A percentile compares a stretch with the other conserved stretches of the same genome.
phyloP scores from a whole-genome alignment of 2,329 filamentous ascomycete genomes.

The Fusarium sp. region DNA sequence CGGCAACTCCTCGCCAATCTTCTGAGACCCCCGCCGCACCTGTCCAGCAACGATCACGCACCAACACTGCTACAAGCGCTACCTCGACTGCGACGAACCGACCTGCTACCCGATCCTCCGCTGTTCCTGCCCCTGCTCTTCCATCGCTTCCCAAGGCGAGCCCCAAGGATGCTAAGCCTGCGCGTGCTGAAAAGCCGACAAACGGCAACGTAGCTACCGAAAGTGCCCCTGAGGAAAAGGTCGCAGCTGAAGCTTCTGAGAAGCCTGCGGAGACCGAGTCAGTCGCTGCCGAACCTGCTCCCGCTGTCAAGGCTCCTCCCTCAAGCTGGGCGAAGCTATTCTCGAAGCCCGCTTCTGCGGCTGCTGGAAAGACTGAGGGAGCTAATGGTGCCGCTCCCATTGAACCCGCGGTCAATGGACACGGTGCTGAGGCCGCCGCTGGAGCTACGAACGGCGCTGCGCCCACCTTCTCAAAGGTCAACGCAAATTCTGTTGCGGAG shows the following conservation, averaged over 20 bases:
- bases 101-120: conserved; percentile 49
- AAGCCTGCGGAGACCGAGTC: conserved; percentile 43
- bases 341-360: conserved; percentile 45
- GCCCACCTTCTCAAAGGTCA: conserved; percentile 58
- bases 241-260: conserved; percentile 34
- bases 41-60: conserved; percentile 42
- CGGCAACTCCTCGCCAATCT: conserved; percentile 42
- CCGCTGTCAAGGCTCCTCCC: conserved; percentile 49
- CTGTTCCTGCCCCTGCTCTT: conserved; percentile 58
- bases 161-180: conserved; percentile 48
- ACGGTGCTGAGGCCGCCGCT: conserved; percentile 25
- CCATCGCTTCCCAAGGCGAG: conserved; percentile 59
- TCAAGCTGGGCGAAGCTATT: conserved; percentile 58
- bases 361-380: conserved; percentile 28
- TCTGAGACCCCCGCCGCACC: conserved; percentile 52
- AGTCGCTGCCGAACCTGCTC: conserved; percentile 27
- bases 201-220: conserved; percentile 38
- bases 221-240: conserved; percentile 18
- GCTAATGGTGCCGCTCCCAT: conserved; percentile 46
- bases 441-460: conserved; percentile 40
- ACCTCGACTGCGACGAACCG: conserved; percentile 46
- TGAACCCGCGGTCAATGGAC: conserved; percentile 43
- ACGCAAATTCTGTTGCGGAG: conserved; percentile 75
- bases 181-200: conserved; percentile 42
- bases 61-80: conserved; percentile 42